A percentile compares a stretch with the other conserved stretches of the same genome.
phyloP scores from a whole-genome alignment of 495 filamentous ascomycete genomes.

The Xylaria scruposa region DNA sequence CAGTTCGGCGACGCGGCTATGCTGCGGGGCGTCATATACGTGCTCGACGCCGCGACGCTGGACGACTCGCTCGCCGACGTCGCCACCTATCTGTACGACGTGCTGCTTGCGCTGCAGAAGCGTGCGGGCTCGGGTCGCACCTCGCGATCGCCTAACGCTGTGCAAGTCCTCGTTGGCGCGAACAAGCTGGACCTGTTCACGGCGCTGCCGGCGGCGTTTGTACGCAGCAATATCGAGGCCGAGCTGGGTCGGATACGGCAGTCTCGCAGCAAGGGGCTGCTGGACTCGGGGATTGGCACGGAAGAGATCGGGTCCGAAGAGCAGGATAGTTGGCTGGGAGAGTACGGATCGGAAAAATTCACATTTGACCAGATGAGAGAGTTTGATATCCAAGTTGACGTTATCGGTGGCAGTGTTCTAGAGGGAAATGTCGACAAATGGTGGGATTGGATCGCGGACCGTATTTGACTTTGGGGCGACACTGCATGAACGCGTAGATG shows the following conservation, averaged over 20 bases:
- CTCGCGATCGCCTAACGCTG: constrained; percentile 63
- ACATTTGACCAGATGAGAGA: constrained; percentile 82
- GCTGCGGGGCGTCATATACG: constrained; percentile 67
- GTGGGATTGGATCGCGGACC: constrained; percentile 81
- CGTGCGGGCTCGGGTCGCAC: constrained; percentile 64
- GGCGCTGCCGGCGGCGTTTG: constrained; percentile 79
- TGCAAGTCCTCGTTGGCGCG: constrained; percentile 83
- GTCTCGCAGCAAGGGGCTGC: constrained; percentile 77
- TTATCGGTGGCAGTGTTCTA: constrained; percentile 78
- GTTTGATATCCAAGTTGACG: constrained; percentile 77
- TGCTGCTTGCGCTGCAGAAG: constrained; percentile 81
- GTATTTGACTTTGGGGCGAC: constrained; percentile 32
- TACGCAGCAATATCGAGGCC: constrained; percentile 75
- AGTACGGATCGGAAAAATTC: constrained; percentile 77
- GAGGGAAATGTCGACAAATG: constrained; percentile 78
- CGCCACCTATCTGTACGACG: constrained; percentile 77
- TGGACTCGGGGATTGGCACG: constrained; percentile 73
- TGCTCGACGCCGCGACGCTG: constrained; percentile 83
- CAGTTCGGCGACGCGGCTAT: constrained; percentile 62
- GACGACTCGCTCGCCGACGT: constrained; percentile 49
- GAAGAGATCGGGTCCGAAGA: constrained; percentile 65
- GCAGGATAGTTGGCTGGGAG: constrained; percentile 82
- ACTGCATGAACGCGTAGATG: neutral
- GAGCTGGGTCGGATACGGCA: constrained; percentile 83
- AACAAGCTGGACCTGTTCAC: constrained; percentile 98